A percentile compares a stretch with the other conserved stretches of the same genome.
Conservation (phyloP, 2,329 filamentous ascomycete species). For the Penicillium expansum region DNA sequence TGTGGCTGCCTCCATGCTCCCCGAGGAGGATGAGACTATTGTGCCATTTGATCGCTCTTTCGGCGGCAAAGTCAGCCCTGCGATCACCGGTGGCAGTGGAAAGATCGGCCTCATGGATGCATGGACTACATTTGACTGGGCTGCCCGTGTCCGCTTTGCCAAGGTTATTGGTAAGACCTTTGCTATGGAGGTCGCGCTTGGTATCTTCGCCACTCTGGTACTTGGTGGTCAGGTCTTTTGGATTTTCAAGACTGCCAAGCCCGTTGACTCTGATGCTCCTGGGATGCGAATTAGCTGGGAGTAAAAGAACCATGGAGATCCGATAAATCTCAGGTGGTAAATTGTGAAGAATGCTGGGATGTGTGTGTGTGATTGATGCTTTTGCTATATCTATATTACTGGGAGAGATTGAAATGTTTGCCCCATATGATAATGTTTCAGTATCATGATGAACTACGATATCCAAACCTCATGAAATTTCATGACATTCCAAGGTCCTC, state of each 20-base stretch:
- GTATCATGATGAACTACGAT: neutral
- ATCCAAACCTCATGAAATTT: neutral
- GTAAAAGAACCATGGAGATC: neutral
- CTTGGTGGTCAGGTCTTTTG: conserved; percentile 54
- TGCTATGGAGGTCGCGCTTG: conserved; percentile 51
- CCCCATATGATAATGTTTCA: neutral
- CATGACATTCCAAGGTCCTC: neutral
- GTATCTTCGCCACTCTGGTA: conserved; percentile 49
- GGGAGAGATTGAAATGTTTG: neutral
- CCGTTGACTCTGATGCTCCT: neutral
- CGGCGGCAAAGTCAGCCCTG: conserved; percentile 71
- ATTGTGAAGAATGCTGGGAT: neutral
- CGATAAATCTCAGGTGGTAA: neutral
- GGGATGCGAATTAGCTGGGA: neutral
- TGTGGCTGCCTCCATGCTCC: conserved; percentile 81
- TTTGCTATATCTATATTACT: neutral
- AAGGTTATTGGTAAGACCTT: conserved; percentile 73
- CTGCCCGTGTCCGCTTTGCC: conserved; percentile 69
- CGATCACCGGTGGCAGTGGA: conserved; percentile 69
- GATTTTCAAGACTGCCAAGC: conserved; percentile 18
- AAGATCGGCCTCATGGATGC: conserved; percentile 71
- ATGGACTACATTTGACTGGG: conserved; percentile 72
- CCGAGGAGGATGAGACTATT: conserved; percentile 76
- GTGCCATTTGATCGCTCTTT: conserved; percentile 89
- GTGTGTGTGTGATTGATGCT: neutral